phyloP scores from a whole-genome alignment of 495 filamentous ascomycete genomes.

The Sabuloglossum arenarium region DNA sequence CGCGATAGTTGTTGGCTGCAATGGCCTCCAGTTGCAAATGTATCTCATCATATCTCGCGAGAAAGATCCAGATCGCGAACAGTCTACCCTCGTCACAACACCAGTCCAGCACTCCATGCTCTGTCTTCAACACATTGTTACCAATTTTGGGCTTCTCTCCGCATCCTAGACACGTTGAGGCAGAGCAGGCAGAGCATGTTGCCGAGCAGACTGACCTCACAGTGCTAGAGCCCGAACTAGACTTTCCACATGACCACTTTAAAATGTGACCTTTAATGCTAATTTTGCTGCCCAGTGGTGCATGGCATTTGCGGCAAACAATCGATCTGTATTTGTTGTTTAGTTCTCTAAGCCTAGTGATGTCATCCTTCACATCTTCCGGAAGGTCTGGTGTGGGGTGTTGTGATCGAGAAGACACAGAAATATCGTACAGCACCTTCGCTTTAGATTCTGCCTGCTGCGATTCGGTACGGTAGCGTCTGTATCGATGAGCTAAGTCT shows the following conservation, averaged over 20 bases:
- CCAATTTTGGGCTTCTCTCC: neutral
- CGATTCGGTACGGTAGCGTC: neutral
- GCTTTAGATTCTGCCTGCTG: neutral
- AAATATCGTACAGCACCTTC: neutral
- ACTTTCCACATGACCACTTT: neutral
- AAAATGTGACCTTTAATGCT: neutral
- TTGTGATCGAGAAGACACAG: neutral
- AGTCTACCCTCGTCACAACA: neutral
- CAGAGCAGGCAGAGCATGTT: neutral
- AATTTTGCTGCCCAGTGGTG: neutral
- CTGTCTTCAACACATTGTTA: neutral
- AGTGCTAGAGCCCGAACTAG: neutral
- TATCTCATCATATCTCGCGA: neutral
- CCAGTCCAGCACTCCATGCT: constrained; percentile 1
- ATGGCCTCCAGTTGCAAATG: neutral
- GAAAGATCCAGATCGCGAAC: neutral
- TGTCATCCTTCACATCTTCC: neutral
- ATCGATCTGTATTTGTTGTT: neutral
- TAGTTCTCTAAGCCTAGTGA: neutral
- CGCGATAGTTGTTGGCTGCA: too few species aligned
- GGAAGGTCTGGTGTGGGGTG: neutral
- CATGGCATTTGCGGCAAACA: neutral
- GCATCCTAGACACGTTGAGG: neutral
- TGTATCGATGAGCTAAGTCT: too few species aligned
- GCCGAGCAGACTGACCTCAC: neutral